Evolutionary conservation across 176 grass and related monocot species (phyloP).

Genomic region (Oryza glaberrima): DNA sequence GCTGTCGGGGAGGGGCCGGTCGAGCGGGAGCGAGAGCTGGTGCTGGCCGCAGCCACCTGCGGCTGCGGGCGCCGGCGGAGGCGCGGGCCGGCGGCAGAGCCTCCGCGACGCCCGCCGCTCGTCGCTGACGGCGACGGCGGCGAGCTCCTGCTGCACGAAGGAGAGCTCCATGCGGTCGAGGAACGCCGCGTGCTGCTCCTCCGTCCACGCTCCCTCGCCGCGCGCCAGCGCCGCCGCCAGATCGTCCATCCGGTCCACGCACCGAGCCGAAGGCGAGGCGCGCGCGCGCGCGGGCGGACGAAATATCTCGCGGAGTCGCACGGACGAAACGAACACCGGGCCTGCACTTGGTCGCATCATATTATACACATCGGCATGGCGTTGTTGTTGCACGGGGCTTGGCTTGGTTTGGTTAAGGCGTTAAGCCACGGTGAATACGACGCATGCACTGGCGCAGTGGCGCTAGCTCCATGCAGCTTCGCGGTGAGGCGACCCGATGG

Average conservation of each 20-base stretch:
- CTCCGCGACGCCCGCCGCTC: conserved; percentile 39
- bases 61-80: not conserved
- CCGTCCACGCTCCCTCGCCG: conserved; percentile 56
- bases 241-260: conserved; percentile 41
- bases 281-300: too few relatives aligned
- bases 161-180: conserved; percentile 81
- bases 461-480: not conserved
- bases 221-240: conserved; percentile 40
- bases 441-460: not conserved
- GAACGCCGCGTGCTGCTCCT: conserved; percentile 87
- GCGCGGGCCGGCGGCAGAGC: conserved; percentile 15
- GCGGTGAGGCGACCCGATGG: not conserved
- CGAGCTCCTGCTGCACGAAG: conserved; percentile 69
- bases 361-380: not conserved
- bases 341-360: too few relatives aligned
- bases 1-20: conserved; percentile 80
- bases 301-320: too few relatives aligned
- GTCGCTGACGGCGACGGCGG: conserved; percentile 30
- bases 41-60: not conserved
- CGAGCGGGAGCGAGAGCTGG: conserved; percentile 49
- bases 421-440: not conserved
- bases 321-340: too few relatives aligned
- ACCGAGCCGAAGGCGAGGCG: not conserved
- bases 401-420: too few relatives aligned
- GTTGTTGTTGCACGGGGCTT: not conserved